Conservation (phyloP, 805 yeast species). For the Jamesozyma rosinii region DNA sequence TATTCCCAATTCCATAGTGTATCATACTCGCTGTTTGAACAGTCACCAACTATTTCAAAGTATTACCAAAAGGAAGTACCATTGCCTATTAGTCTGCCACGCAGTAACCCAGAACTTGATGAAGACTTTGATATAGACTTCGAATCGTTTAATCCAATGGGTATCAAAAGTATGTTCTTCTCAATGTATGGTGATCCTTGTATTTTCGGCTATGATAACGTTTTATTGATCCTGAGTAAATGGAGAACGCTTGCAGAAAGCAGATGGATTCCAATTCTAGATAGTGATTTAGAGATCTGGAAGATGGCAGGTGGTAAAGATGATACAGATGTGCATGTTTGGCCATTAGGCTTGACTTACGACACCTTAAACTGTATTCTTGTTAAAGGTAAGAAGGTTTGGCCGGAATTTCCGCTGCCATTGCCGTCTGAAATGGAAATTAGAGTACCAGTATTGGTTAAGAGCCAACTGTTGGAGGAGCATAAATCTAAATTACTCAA, state of each 20-base stretch:
- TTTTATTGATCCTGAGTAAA: conserved; percentile 55
- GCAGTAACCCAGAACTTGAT: conserved; percentile 5
- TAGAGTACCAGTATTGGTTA: conserved; percentile 47
- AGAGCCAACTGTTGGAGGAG: conserved; percentile 24
- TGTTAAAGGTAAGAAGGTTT: conserved; percentile 52
- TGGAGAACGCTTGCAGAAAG: conserved; percentile 77
- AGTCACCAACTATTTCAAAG: conserved; percentile 19
- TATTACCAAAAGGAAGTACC: conserved; percentile 39
- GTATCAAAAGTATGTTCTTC: conserved; percentile 62
- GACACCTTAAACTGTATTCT: conserved; percentile 68
- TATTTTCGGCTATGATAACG: conserved; percentile 68
- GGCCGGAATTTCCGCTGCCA: conserved; percentile 80
- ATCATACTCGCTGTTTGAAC: conserved; percentile 24
- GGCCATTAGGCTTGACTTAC: conserved; percentile 78
- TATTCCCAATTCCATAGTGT: conserved; percentile 23
- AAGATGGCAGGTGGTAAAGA: conserved; percentile 42
- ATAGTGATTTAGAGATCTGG: conserved; percentile 38
- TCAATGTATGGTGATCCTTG: conserved; percentile 87
- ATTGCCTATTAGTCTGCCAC: conserved; percentile 34
- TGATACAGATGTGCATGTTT: conserved; percentile 49
- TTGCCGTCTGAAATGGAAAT: conserved; percentile 72
- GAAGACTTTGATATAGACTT: conserved; percentile 30
- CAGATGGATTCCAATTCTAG: conserved; percentile 79
- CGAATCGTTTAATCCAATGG: conserved; percentile 28
- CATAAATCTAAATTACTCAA: conserved; percentile 24